Base-by-base conservation (phyloP, 2,329 filamentous ascomycete genomes). In the Sporothrix sp. region DNA sequence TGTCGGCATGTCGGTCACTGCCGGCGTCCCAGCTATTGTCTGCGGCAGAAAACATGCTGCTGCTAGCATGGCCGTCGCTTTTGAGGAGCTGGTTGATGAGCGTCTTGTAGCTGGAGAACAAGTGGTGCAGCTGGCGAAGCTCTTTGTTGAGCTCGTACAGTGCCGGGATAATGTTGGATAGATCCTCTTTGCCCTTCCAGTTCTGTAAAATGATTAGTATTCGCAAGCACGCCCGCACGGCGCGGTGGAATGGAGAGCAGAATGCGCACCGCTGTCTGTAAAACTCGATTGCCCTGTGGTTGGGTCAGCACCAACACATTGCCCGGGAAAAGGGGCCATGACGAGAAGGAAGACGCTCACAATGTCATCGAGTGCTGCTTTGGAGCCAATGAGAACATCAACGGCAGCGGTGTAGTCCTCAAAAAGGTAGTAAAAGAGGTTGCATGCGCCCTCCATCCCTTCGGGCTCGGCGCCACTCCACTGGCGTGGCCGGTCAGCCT, bases 351-450 rank as follows among this genome's bases (percentile, higher is more conserved):
- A 11, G n/a, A 7, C 3, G 59, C 68, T 56, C 61, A 78, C 75
- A 53, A 81, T 65, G 14, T 68, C 62, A 40, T 73, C 67, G 7
- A 84, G 62, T 51, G 60, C 76, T 60, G 53, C 63, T 59, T 58
- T 72, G 58, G 70, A 70, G 2, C 56, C 60, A 9, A 71, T 74
- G 11, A 83, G 67, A 5, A 79, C 70, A 23, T 72, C 72, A 47
- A 76, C 78, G 1, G 76, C 78, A 3, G 78, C 76, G 32, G 72
- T 71, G 68, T 81, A 83, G 59, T 83, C 80, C 58, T 84, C 80
- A 58, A 84, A 84, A 0, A 84, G 65, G 58, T 82, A 83, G 61
- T 82, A 84, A 64, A 83, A 82, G 3, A 83, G 65, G 18, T 80
- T 68, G 18, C 78, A 79, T 0, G 79, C 73, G 1, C 73, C 73